phyloP scores from a whole-genome alignment of 805 yeast species.

The Saccharomycopsis fodiens region DNA sequence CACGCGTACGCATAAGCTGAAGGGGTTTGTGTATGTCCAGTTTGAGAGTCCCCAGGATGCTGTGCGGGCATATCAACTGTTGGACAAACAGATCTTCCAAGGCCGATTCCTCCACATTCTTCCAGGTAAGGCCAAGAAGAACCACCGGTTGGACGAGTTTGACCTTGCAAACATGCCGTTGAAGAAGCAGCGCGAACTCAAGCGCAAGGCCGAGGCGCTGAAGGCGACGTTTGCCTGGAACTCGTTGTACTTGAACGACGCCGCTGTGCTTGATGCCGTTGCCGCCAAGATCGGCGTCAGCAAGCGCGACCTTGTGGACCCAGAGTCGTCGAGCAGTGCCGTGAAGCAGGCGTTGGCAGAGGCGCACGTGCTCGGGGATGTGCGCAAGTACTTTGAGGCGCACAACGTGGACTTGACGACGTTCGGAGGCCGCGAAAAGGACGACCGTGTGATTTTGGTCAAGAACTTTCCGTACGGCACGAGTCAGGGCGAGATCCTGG shows the following conservation, averaged over 20 bases:
- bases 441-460: slow-evolving; percentile 72
- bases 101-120: slow-evolving; percentile 87
- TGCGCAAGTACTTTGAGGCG: slow-evolving; percentile 75
- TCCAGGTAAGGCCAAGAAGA: slow-evolving; percentile 77
- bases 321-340: slow-evolving; percentile 79
- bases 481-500: slow-evolving; percentile 69
- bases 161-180: slow-evolving; percentile 86
- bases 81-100: slow-evolving; percentile 88
- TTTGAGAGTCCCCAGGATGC: slow-evolving; percentile 69
- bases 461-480: slow-evolving; percentile 92
- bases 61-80: slow-evolving; percentile 55
- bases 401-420: slow-evolving; percentile 78
- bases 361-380: slow-evolving; percentile 89
- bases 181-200: slow-evolving; percentile 82
- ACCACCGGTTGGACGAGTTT: slow-evolving; percentile 80
- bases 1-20: slow-evolving; percentile 80
- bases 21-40: slow-evolving; percentile 85
- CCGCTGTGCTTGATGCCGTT: slow-evolving; percentile 86
- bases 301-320: slow-evolving; percentile 80
- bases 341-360: slow-evolving; percentile 97
- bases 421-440: slow-evolving; percentile 61
- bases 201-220: slow-evolving; percentile 76
- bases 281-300: slow-evolving; percentile 77
- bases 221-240: slow-evolving; percentile 92
- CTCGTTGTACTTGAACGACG: slow-evolving; percentile 81